Evolutionary conservation across 2,329 filamentous ascomycete genomes (phyloP), one percentile per base, ranked within the genome.

Genomic region (Chaetomiaceae sp.): DNA sequence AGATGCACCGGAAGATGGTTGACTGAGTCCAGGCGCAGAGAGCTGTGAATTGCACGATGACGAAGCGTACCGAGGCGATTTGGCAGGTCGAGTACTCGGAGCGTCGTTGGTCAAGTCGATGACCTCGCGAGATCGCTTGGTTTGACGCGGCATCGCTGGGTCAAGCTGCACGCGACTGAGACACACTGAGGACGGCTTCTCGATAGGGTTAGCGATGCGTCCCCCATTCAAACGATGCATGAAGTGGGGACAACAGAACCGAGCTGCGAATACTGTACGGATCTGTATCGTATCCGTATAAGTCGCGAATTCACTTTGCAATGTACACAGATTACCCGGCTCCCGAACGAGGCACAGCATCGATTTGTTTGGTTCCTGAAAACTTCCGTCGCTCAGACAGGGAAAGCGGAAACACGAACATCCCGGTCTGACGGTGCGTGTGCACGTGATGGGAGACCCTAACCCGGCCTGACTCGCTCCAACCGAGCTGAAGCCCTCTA

Each of bases 101-200:
- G 69, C 72, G 21, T 64, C 69, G 9, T 71, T 25, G 5, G 32
- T 73, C 13, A 78, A 65, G 60, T 77, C 74, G 53, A 76, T 63
- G 33, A 69, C 62, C 27, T 69, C 66, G 43, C 57, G 59, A 9
- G 58, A 40, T 16, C 75, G 71, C 63, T 77, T 77, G 40, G 55
- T 36, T 20, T 13, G 49, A 44, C 44, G 54, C 32, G 56, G 49
- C 56, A 58, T 58, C 36, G 47, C 25, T 25, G 11, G 20, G 27
- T 33, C 45, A 40, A 27, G n/a, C 6, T 30, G 14, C 4, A 33
- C 1, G n/a, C n/a, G n/a, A n/a, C n/a, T n/a, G n/a, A n/a, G n/a
- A n/a, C n/a, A n/a, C n/a, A n/a, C n/a, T n/a, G n/a, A n/a, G n/a
- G n/a, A n/a, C n/a, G n/a, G n/a, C n/a, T n/a, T n/a, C n/a, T n/a